Conservation (phyloP, 257 asterid species). For the Handroanthus guayacan region DNA sequence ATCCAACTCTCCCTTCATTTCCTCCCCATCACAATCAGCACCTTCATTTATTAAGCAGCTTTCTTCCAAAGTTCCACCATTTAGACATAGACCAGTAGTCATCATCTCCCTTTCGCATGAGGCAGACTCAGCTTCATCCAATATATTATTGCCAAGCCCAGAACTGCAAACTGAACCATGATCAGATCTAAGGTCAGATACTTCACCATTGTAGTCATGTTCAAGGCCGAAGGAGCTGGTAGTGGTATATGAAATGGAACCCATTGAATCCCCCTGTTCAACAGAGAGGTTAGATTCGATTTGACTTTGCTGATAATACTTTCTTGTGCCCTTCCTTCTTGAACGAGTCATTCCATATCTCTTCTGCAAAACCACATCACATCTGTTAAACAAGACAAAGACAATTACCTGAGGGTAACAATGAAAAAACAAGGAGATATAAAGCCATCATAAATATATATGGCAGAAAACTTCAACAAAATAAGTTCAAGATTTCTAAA, state of each 20-base stretch:
- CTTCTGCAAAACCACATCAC: slow-evolving; percentile 48
- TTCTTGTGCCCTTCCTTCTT: slow-evolving; percentile 54
- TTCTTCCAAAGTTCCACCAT: slow-evolving; percentile 44
- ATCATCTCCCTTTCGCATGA: slow-evolving; percentile 33
- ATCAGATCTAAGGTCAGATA: slow-evolving; percentile 39
- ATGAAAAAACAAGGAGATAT: neutral
- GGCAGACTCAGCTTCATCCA: slow-evolving; percentile 33
- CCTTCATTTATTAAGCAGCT: slow-evolving; percentile 48
- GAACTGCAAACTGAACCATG: slow-evolving; percentile 31
- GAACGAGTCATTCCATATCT: slow-evolving; percentile 47
- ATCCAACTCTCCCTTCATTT: slow-evolving; percentile 37
- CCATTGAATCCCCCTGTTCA: slow-evolving; percentile 45
- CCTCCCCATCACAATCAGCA: slow-evolving; percentile 37
- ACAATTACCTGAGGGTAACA: neutral
- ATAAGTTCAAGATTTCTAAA: too few relatives aligned
- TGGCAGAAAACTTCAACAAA: too few relatives aligned
- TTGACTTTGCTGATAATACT: slow-evolving; percentile 38
- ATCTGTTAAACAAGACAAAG: slow-evolving; percentile 12
- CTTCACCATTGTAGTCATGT: slow-evolving; percentile 36
- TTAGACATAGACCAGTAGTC: slow-evolving; percentile 34
- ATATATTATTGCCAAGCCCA: slow-evolving; percentile 26
- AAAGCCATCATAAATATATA: neutral
- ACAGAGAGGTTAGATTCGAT: slow-evolving; percentile 42
- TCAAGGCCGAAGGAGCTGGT: slow-evolving; percentile 40
- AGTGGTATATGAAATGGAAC: slow-evolving; percentile 43